These are phyloP conservation scores for Solanum corneliomulleri DNA, from an alignment of 257 asterid genomes.

Conservation along the genomic window DNA sequence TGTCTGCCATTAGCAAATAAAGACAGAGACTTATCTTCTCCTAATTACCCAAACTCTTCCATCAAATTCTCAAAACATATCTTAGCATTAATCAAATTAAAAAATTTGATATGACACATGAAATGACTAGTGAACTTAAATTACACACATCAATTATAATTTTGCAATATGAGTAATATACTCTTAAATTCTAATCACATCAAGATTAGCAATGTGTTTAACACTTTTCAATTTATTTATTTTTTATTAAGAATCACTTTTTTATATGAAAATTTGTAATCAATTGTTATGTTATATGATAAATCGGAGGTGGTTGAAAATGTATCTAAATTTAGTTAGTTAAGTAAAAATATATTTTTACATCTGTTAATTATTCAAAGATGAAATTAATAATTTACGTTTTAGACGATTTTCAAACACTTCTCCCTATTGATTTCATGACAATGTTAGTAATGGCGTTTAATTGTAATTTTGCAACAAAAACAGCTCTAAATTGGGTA, in stretches of 20 bases:
- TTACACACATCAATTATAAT: background rate
- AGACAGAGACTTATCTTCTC: background rate
- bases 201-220: no score
- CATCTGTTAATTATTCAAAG: accelerated
- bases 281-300: no score
- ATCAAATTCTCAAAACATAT: background rate
- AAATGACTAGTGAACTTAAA: background rate
- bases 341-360: no score
- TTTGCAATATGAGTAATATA: accelerated
- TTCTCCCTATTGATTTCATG: background rate
- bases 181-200: accelerated
- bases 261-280: no score
- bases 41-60: background rate
- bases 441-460: background rate
- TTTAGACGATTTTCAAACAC: no score
- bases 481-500: background rate
- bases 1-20: conserved; percentile 8
- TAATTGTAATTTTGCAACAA: background rate
- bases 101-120: background rate
- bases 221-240: no score
- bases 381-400: no score
- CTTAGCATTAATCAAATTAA: background rate
- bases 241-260: no score
- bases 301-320: accelerated
- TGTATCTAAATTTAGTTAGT: no score